phyloP scores from a whole-genome alignment of 2,329 filamentous ascomycete species.

The Cladosporium austrohemisphaericum region DNA sequence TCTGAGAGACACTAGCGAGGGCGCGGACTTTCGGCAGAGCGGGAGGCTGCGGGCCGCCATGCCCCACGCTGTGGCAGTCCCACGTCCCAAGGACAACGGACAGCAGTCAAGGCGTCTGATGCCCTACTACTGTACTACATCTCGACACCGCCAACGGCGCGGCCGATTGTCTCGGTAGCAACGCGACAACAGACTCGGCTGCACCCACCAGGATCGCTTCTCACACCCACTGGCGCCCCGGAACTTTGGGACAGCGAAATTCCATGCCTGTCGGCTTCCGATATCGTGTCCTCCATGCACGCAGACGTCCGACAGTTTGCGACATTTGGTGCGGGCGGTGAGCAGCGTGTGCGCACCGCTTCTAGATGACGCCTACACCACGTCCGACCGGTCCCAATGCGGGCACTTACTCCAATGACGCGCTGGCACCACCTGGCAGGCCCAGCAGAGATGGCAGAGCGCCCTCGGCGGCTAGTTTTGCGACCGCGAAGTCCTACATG shows the following conservation, averaged over 20 bases:
- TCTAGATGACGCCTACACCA: conserved; percentile 28
- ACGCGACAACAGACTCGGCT: too few relatives aligned
- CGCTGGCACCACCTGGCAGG: conserved; percentile 42
- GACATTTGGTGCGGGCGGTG: conserved; percentile 15
- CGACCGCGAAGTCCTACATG: conserved; percentile 65
- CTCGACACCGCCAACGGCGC: too few relatives aligned
- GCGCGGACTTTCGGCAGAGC: conserved; percentile 8
- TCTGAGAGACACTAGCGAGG: conserved; percentile 9
- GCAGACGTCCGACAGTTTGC: conserved; percentile 22
- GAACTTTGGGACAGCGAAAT: too few relatives aligned
- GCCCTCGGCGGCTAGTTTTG: conserved; percentile 50
- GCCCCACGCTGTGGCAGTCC: too few relatives aligned
- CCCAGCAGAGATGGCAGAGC: conserved; percentile 52
- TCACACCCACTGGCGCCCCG: too few relatives aligned
- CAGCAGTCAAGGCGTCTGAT: too few relatives aligned
- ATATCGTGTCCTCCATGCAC: conserved; percentile 24
- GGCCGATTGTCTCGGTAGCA: too few relatives aligned
- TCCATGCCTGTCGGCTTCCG: conserved; percentile 11
- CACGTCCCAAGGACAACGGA: too few relatives aligned
- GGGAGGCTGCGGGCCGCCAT: conserved; percentile 3
- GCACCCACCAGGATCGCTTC: too few relatives aligned
- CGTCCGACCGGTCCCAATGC: conserved; percentile 31
- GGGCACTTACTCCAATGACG: conserved; percentile 24
- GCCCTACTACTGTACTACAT: too few relatives aligned
- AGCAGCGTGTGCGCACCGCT: conserved; percentile 17